Percentiles rank a stretch among this genome's conserved stretches.
Conservation (phyloP, 139 green algal species). For the Chlorella sp. region DNA sequence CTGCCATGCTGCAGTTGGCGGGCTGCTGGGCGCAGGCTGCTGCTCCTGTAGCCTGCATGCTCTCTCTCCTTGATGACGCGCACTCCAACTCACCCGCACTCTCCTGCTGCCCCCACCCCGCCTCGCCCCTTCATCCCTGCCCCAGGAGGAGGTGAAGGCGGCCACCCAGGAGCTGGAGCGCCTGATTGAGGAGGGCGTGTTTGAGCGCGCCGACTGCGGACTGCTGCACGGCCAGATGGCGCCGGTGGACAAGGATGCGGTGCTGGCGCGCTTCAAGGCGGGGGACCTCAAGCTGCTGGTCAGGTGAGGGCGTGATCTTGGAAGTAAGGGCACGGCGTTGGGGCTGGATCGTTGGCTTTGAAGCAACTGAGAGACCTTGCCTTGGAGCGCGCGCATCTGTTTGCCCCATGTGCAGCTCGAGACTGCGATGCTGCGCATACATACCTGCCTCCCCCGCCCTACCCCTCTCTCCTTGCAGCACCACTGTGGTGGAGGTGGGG, state of each 20-base stretch:
- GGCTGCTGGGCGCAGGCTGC: too few relatives aligned
- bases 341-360: too few relatives aligned
- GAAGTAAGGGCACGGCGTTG: too few relatives aligned
- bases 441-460: neutral
- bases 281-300: slow-evolving; percentile 67
- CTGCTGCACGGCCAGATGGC: slow-evolving; percentile 84
- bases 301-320: too few relatives aligned
- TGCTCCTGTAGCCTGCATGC: too few relatives aligned
- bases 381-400: too few relatives aligned
- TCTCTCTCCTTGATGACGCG: too few relatives aligned
- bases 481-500: slow-evolving; percentile 92
- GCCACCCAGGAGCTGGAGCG: slow-evolving; percentile 32
- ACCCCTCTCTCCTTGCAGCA: slow-evolving; percentile 57
- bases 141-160: slow-evolving; percentile 54
- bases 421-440: too few relatives aligned
- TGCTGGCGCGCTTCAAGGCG: slow-evolving; percentile 60
- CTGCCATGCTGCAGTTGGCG: too few relatives aligned
- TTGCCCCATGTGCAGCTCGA: too few relatives aligned
- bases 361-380: too few relatives aligned
- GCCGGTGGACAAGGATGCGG: slow-evolving; percentile 60
- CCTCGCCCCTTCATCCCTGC: neutral
- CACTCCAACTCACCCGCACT: too few relatives aligned
- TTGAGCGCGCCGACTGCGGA: slow-evolving; percentile 57
- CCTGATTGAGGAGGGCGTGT: slow-evolving; percentile 49
- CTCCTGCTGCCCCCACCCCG: neutral